These are phyloP conservation scores for Fusarium acutatum DNA, from an alignment of 2,329 filamentous ascomycete genomes.

Conservation along the genomic window DNA sequence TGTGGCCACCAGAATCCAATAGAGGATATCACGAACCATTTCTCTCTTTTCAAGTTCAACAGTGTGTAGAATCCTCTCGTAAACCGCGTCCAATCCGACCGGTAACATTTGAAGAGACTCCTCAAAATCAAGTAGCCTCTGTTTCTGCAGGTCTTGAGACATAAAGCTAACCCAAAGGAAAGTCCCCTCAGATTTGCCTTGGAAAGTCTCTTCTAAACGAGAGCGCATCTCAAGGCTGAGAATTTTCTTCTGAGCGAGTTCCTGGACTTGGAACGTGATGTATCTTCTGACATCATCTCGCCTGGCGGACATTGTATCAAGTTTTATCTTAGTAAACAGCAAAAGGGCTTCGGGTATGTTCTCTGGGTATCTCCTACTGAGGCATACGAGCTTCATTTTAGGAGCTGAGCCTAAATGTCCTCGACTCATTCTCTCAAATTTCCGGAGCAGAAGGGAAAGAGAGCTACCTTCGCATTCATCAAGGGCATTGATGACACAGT, in stretches of 20 bases:
- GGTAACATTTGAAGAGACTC: fast-evolving
- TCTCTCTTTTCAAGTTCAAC: not conserved
- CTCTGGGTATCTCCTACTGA: not conserved
- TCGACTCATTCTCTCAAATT: not conserved
- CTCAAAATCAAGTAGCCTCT: not conserved
- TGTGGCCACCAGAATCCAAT: not conserved
- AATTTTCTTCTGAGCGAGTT: not conserved
- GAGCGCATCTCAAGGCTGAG: not conserved
- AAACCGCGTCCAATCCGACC: not conserved
- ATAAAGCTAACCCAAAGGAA: constrained; percentile 1
- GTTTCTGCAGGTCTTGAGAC: not conserved
- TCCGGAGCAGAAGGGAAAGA: fast-evolving
- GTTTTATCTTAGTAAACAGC: fast-evolving
- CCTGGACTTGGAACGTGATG: not conserved
- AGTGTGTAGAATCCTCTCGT: not conserved
- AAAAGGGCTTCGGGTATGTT: not conserved
- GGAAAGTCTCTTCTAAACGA: not conserved
- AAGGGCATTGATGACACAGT: not conserved
- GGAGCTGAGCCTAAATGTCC: fast-evolving
- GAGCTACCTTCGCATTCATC: constrained; percentile 14
- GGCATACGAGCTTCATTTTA: not conserved
- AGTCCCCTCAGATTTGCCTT: not conserved
- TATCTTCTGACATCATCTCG: not conserved
- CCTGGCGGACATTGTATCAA: not conserved
- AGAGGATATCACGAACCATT: not conserved